Base-by-base conservation (phyloP, 2,329 filamentous ascomycete species). In the Zasmidium citrigriseum region DNA sequence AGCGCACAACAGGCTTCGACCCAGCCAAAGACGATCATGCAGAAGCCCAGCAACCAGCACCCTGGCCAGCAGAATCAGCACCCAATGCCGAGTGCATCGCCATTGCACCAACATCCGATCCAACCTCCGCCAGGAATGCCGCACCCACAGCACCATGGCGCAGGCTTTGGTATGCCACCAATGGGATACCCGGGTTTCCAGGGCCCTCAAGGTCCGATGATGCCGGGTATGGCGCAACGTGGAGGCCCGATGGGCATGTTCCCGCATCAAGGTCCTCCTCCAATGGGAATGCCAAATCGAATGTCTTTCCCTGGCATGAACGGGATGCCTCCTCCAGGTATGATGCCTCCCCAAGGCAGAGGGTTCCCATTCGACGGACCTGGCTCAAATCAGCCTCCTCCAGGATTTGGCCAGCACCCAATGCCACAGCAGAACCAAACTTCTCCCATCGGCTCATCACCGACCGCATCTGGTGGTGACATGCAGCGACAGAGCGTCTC, bases 1-100 rank as follows among this genome's bases (percentile, higher is more conserved):
- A 85, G 86, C 67, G 77, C 83, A 57, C 86, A 89, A 14, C 78
- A 84, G 38, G 83, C 82, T 46, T 88, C 86, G 59, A 86, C 86
- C 18, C 83, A 84, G 29, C 85, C 84, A 10, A 86, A 86, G 83
- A 84, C 58, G 78, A 84, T 71, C 79, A 81, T 71, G 82, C 85
- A 70, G 50, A 93, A 90, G 75, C 75, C 78, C 54, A 73, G 73
- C 63, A 75, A 70, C 62, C 83, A 79, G 57, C 81, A 82, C 59
- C 79, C 77, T 52, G 80, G 82, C 68, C 85, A 82, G 78, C 86
- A 60, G 41, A 58, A 56, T 29, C 61, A 63, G 22, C 56, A 60
- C 41, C 63, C 62, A 22, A 50, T 65, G 34, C 49, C 62, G 18
- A 50, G 59, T 48, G 49, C 64, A 56, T 64, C 64, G 49, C 80